Base-by-base conservation (phyloP, 2,329 filamentous ascomycete species). In the Nemania diffusa region DNA sequence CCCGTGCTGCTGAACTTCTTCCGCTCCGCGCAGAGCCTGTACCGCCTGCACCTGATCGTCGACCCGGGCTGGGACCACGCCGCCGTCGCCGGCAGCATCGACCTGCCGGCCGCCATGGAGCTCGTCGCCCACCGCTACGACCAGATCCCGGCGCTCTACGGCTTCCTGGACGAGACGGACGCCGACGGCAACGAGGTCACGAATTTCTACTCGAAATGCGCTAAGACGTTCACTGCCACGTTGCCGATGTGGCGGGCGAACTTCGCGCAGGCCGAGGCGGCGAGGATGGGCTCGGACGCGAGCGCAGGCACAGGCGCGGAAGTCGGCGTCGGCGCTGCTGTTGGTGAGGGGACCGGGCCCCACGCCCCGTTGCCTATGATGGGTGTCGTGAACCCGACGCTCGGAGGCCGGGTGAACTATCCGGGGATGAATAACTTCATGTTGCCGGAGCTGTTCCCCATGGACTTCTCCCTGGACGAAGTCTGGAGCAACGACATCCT, bases 21-120 rank as follows among this genome's bases (percentile, higher is more conserved):
- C 26, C 73, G 74, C 59, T 58, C 71, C 20, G 65, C 71, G 34
- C 75, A 77, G 61, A 70, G 73, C 1, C 63, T 77, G 6, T 78
- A 78, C 64, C 72, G 76, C 3, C 73, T 78, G 7, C 66, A 71
- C 42, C 57, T 76, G 6, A 61, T 73, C 11, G 74, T 76, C 27
- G 75, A 76, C 5, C 70, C 74, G 17, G 73, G 68, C 15, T 76
- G 74, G 76, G 75, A 77, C 53, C 69, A 71, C 52, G 44, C 42
- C 24, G 60, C 67, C 9, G 68, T 73, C 2, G 52, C 62, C 7
- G 60, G 67, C n/a, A 61, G 51, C 46, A 52, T 74, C 32, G 75
- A 75, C 32, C 32, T 77, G 1, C 52, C 76, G 26, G 66, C 58
- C 20, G 61, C 62, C 8, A 63, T 77, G 50, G 72, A 74, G 27